Conservation (phyloP, 2,329 filamentous ascomycete genomes). For the Penicillium freii region DNA sequence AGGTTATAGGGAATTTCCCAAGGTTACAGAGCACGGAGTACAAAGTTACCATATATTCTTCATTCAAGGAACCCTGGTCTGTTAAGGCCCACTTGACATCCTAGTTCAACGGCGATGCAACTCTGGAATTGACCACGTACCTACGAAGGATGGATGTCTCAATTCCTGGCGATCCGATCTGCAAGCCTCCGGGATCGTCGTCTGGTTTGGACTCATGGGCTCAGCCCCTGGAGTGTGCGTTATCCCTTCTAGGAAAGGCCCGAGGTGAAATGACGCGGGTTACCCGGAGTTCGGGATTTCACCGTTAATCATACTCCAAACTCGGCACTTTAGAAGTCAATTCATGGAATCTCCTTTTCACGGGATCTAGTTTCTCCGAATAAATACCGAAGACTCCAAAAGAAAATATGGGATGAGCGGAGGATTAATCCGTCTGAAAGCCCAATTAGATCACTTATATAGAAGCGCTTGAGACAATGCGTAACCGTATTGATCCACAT, state of each 20-base stretch:
- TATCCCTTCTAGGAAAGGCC: constrained; percentile 13
- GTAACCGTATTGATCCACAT: not conserved
- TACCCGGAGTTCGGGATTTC: constrained; percentile 8
- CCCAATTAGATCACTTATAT: not conserved
- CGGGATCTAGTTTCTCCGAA: constrained; percentile 21
- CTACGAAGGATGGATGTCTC: constrained; percentile 12
- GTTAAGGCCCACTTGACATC: constrained; percentile 6
- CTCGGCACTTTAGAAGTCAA: constrained; percentile 17
- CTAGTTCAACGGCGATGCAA: constrained; percentile 19
- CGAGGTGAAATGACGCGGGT: constrained; percentile 5
- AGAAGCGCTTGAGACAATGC: not conserved
- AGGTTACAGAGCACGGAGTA: not conserved
- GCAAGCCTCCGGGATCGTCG: constrained; percentile 25
- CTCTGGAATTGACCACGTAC: constrained; percentile 24
- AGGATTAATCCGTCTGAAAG: constrained; percentile 2
- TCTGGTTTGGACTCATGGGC: constrained; percentile 16
- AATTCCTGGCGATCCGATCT: constrained; percentile 28
- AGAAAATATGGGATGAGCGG: constrained; percentile 1
- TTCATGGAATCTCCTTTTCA: constrained; percentile 24
- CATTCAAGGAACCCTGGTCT: constrained; percentile 9
- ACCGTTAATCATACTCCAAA: constrained; percentile 9
- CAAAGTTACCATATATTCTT: not conserved
- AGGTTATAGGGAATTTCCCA: not conserved
- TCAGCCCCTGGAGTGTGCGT: constrained; percentile 13
- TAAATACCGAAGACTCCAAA: constrained; percentile 17